Evolutionary conservation across 2,329 filamentous ascomycete genomes (phyloP).

Genomic region (Pseudocercospora fuligena): DNA sequence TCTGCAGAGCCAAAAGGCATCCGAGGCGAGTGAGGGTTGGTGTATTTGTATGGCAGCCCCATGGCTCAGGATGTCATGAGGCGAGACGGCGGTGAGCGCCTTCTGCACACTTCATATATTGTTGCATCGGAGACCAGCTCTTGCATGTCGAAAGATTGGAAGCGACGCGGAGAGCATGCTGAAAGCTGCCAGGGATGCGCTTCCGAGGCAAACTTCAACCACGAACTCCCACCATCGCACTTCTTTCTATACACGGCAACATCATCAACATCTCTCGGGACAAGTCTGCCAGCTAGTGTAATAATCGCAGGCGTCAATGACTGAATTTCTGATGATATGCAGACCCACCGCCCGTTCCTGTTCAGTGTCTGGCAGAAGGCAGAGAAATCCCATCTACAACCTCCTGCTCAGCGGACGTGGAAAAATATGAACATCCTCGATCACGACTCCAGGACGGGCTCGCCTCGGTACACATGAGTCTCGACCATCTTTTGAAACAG

Average conservation of each 20-base stretch:
- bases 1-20: conserved; percentile 10
- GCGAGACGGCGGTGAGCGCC: neutral
- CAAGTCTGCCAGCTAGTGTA: neutral
- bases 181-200: neutral
- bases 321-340: neutral
- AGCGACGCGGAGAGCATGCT: conserved; percentile 2
- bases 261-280: neutral
- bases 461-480: neutral
- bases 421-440: too few relatives aligned
- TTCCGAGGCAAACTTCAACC: neutral
- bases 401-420: neutral
- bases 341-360: neutral
- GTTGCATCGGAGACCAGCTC: neutral
- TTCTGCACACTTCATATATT: neutral
- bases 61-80: conserved; percentile 6
- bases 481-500: neutral
- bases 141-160: neutral
- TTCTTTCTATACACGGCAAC: neutral
- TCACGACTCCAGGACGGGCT: neutral
- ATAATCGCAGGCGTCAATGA: neutral
- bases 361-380: too few relatives aligned
- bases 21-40: conserved; percentile 4
- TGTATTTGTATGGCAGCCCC: conserved; percentile 7
- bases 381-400: neutral
- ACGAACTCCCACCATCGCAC: neutral